Percentiles rank a stretch among this genome's conserved stretches.
These are phyloP conservation scores for Blastomyces silverae DNA, from an alignment of 2,329 filamentous ascomycete genomes.

Conservation along the genomic window DNA sequence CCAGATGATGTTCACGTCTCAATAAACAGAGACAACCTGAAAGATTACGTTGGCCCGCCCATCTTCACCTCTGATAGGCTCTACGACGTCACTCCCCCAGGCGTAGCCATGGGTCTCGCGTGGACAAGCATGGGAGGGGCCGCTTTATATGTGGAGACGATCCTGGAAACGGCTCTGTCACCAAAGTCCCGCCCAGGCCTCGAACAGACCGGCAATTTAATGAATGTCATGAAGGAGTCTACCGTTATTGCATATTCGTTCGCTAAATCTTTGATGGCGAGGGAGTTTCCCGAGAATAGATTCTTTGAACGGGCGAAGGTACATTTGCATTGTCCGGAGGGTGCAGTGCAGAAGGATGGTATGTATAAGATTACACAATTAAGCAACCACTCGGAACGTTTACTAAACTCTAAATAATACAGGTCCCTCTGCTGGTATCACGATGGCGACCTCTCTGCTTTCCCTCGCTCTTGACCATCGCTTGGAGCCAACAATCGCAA, in stretches of 20 bases:
- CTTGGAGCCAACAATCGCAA: conserved; percentile 80
- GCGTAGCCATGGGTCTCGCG: conserved; percentile 94
- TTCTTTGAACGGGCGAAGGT: conserved; percentile 96
- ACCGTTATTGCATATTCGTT: conserved; percentile 94
- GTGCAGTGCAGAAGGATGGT: conserved; percentile 89
- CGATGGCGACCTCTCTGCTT: conserved; percentile 91
- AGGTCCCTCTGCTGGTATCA: conserved; percentile 83
- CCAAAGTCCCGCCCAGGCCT: conserved; percentile 68
- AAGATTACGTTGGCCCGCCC: conserved; percentile 93
- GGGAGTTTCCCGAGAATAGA: conserved; percentile 76
- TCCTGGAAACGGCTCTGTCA: conserved; percentile 74
- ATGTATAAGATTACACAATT: conserved; percentile 24
- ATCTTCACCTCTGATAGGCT: conserved; percentile 93
- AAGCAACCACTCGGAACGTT: not conserved
- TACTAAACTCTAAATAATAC: conserved; percentile 18
- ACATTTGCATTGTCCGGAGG: conserved; percentile 93
- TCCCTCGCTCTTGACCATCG: conserved; percentile 73
- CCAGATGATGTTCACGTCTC: conserved; percentile 79
- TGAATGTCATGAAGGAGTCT: conserved; percentile 97
- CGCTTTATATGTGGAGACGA: conserved; percentile 94
- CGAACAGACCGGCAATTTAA: conserved; percentile 89
- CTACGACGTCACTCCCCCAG: conserved; percentile 86
- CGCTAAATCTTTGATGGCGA: conserved; percentile 79
- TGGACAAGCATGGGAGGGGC: conserved; percentile 98
- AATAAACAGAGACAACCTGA: conserved; percentile 83